A percentile compares a stretch with the other conserved stretches of the same genome.
Evolutionary conservation across 208 protist genomes (phyloP).

Genomic region (Strigomonas oncopelti): DNA sequence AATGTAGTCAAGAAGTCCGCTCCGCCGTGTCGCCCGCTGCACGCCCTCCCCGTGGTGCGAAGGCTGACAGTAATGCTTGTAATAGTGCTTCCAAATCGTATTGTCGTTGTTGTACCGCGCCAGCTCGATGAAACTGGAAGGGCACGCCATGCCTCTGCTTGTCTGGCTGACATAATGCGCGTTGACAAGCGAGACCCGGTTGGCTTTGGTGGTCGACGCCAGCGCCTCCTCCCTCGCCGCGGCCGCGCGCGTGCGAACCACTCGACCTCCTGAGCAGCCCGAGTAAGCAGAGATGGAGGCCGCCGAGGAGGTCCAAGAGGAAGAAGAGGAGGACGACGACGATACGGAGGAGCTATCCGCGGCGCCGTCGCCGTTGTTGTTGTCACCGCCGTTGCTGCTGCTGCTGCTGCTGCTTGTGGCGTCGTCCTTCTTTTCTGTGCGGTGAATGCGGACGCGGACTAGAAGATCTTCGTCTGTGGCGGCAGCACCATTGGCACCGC

Average conservation of each 20-base stretch:
- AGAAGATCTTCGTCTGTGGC: no score
- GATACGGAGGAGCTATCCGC: neutral
- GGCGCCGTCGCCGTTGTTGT: neutral
- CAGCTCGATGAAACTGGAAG: neutral
- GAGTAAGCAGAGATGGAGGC: neutral
- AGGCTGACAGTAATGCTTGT: no score
- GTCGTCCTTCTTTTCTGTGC: neutral
- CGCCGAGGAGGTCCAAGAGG: neutral
- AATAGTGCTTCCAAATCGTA: neutral
- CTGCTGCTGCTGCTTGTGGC: slow-evolving; percentile 1
- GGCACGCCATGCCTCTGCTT: neutral
- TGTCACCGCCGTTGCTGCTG: neutral
- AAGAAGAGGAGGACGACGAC: slow-evolving; percentile 8
- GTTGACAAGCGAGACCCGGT: neutral
- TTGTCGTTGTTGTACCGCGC: slow-evolving; percentile 2
- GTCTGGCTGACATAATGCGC: neutral
- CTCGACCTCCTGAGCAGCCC: neutral
- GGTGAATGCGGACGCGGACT: no score
- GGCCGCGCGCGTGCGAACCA: neutral
- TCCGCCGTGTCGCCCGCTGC: neutral
- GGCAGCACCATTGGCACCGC: no score
- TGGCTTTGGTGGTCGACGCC: no score
- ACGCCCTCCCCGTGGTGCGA: no score
- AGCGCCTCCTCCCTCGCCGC: no score
- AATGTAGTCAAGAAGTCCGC: neutral